Evolutionary conservation across 2,329 filamentous ascomycete species (phyloP), one percentile per base, ranked within the genome.

Genomic region (Diplodia seriata): DNA sequence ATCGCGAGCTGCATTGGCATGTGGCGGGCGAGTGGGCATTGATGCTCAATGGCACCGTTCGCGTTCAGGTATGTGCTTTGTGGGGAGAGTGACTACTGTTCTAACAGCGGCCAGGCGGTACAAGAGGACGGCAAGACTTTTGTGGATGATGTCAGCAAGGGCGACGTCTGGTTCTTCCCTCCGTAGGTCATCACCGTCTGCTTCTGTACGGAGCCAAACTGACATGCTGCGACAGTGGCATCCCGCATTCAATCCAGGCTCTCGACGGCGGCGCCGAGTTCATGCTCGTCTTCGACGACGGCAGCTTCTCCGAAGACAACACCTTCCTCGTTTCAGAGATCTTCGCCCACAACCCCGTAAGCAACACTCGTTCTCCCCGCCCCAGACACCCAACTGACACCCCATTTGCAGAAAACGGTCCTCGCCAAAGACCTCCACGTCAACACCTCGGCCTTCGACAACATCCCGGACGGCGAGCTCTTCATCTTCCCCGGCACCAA

Each of bases 401-500:
- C 36, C 36, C 36, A 20, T 20, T 65, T 4, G 5, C 18, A 81
- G 78, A 79, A 77, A 76, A 77, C 78, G 40, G 84, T 88, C 2
- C 78, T 87, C 53, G 82, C 85, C 33, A 88, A 88, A 75, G 81
- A 88, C 71, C 79, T 88, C 36, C 78, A 82, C 36, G 78, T 83
- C 8, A 80, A 84, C 36, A 73, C 84, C 40, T 77, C 79, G 2
- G 81, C 81, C 8, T 84, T 87, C 26, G 78, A 84, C 36, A 71
- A 84, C 55, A 78, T 85, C 2, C 84, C 84, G 0, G 68, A 78
- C 1, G 79, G 78, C 40, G 78, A 86, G 71, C 80, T 84, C 43
- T 86, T 84, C 70, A 86, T 86, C 72, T 86, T 86, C 76, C 83
- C 82, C 68, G 84, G 84, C 59, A 85, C 83, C 1, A 77, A 81